A percentile compares a stretch with the other conserved stretches of the same genome.
Conservation (phyloP, 352 stramenopile species). For the Pythium diclinum region DNA sequence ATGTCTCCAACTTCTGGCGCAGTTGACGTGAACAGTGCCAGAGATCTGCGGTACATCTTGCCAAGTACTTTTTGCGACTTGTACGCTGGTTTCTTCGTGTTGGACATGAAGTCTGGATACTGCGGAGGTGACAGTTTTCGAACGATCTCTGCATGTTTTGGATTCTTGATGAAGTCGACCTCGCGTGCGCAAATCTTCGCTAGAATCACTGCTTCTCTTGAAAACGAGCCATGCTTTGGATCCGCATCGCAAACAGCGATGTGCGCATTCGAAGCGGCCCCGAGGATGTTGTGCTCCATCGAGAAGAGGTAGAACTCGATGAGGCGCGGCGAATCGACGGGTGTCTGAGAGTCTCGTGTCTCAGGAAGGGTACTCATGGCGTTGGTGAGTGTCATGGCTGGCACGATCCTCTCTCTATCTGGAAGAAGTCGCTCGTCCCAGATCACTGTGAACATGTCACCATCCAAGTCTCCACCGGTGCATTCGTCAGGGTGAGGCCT, state of each 20-base stretch:
- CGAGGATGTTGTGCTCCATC: constrained; percentile 70
- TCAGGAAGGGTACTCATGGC: constrained; percentile 11
- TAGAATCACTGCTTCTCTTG: constrained; percentile 45
- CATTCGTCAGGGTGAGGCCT: constrained; percentile 78
- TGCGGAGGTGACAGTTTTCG: constrained; percentile 42
- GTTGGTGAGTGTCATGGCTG: constrained; percentile 50
- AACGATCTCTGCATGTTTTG: constrained; percentile 45
- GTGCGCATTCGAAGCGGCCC: constrained; percentile 75
- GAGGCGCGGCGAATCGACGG: constrained; percentile 40
- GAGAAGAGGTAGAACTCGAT: constrained; percentile 75
- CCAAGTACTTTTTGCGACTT: constrained; percentile 69
- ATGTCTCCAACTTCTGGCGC: constrained; percentile 27
- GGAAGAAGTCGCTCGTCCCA: constrained; percentile 78
- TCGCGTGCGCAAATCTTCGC: constrained; percentile 67
- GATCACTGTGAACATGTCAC: constrained; percentile 79
- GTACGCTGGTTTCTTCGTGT: constrained; percentile 59
- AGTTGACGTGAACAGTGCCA: constrained; percentile 46
- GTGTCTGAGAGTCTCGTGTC: constrained; percentile 29
- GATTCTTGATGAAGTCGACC: constrained; percentile 64
- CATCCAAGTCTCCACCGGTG: constrained; percentile 78
- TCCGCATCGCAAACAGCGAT: constrained; percentile 59
- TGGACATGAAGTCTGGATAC: constrained; percentile 85
- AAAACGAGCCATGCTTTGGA: constrained; percentile 39
- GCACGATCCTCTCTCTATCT: constrained; percentile 32
- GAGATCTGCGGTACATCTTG: constrained; percentile 68